Percentiles rank a stretch among this genome's conserved stretches.
Evolutionary conservation across 257 asterid species (phyloP).

Genomic region (Solanum tacnaense): DNA sequence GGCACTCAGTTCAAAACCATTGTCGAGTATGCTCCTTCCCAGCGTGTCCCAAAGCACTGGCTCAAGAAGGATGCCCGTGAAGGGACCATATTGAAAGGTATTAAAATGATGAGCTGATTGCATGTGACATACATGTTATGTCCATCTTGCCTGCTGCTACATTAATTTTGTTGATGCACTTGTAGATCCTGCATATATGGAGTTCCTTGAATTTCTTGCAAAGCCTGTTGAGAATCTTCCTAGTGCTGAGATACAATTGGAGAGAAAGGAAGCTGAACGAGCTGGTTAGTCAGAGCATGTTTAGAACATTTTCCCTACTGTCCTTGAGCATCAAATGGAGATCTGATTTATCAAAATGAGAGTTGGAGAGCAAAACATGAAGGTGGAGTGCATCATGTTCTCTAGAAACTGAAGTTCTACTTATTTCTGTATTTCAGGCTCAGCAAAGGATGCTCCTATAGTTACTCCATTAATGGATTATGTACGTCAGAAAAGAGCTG

Average conservation of each 20-base stretch:
- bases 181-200: conserved; percentile 97
- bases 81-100: conserved; percentile 83
- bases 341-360: background rate
- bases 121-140: conserved; percentile 8
- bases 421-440: conserved; percentile 41
- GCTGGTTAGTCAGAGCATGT: conserved; percentile 45
- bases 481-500: conserved; percentile 93
- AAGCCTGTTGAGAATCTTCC: conserved; percentile 97
- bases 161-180: conserved; percentile 20
- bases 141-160: conserved; percentile 9
- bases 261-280: conserved; percentile 93
- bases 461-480: conserved; percentile 92
- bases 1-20: conserved; percentile 78
- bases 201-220: conserved; percentile 88
- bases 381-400: background rate
- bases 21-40: conserved; percentile 97
- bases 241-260: conserved; percentile 97
- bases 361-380: background rate
- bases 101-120: conserved; percentile 10
- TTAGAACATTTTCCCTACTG: background rate
- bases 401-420: conserved; percentile 1
- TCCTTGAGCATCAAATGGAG: background rate
- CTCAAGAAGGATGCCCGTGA: conserved; percentile 89
- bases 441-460: conserved; percentile 61
- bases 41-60: conserved; percentile 81